These are phyloP conservation scores for Santalum album DNA, from an alignment of 164 flowering plant genomes.

Conservation along the genomic window DNA sequence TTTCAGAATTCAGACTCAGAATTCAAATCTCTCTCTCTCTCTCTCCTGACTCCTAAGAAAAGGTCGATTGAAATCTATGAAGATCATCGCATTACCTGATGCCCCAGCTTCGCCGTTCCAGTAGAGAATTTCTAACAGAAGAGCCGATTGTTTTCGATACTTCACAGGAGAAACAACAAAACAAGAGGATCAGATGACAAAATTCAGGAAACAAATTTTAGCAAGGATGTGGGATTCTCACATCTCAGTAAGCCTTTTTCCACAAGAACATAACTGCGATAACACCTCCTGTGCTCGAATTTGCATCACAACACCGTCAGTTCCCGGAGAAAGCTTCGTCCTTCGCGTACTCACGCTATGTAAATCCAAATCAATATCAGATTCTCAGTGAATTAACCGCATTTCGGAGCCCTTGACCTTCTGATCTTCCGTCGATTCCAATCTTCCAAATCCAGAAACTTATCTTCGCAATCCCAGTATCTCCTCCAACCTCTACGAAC, in stretches of 20 bases:
- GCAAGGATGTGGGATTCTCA: not conserved
- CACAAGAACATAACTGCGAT: conserved; percentile 10
- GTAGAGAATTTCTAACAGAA: not conserved
- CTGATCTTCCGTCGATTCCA: conserved; percentile 5
- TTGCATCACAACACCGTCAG: conserved; percentile 5
- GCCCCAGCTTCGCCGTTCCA: not conserved
- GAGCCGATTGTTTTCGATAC: conserved; percentile 5
- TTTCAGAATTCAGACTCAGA: too few species aligned
- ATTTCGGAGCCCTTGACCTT: conserved; percentile 8
- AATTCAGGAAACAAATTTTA: not conserved
- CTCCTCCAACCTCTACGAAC: not conserved
- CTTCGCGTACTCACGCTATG: not conserved
- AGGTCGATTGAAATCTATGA: not conserved
- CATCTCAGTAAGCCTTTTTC: not conserved
- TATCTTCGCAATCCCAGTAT: not conserved
- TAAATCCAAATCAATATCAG: conserved; percentile 7
- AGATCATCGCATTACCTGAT: conserved; percentile 14
- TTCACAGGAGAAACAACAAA: conserved; percentile 2
- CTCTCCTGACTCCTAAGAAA: too few species aligned
- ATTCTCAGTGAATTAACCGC: conserved; percentile 5
- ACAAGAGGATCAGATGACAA: not conserved
- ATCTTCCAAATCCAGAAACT: conserved; percentile 6
- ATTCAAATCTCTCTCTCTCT: too few species aligned
- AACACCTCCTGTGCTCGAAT: conserved; percentile 13
- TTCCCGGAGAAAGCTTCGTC: not conserved